Evolutionary conservation across 1,284 basidiomycete genomes (phyloP).

Genomic region (Pterulicium gracile): DNA sequence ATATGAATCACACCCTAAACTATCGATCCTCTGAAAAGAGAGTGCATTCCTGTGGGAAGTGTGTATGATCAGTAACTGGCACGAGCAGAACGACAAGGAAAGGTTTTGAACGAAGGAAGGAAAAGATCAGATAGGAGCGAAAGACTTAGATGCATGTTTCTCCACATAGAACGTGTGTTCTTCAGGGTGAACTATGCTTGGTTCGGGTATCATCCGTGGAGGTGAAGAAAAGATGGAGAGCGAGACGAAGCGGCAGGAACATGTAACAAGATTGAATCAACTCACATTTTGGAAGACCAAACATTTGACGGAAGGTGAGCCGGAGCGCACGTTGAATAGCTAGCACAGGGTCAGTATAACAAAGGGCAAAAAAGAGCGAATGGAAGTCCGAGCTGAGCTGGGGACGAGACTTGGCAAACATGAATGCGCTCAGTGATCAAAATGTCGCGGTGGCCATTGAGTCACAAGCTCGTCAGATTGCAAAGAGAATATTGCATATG

Average conservation of each 20-base stretch:
- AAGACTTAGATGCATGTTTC: constrained; percentile 77
- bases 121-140: constrained; percentile 81
- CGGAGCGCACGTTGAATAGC: no score
- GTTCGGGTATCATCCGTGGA: constrained; percentile 65
- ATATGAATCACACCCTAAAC: no score
- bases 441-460: no score
- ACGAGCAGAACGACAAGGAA: constrained; percentile 8
- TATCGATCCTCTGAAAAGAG: no score
- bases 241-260: constrained; percentile 5
- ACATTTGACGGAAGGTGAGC: no score
- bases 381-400: no score
- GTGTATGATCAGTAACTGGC: constrained; percentile 18
- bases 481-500: constrained; percentile 15
- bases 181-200: constrained; percentile 93
- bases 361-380: no score
- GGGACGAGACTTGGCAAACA: no score
- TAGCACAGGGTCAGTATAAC: no score
- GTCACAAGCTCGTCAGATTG: constrained; percentile 19
- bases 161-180: constrained; percentile 68
- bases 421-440: no score
- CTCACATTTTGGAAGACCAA: constrained; percentile 94
- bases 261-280: constrained; percentile 18
- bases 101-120: constrained; percentile 9
- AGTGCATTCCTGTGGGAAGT: constrained; percentile 57
- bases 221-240: constrained; percentile 6